A percentile compares a stretch with the other conserved stretches of the same genome.
Evolutionary conservation across 805 yeast genomes (phyloP).

Genomic region (Wickerhamiella bombiphila): DNA sequence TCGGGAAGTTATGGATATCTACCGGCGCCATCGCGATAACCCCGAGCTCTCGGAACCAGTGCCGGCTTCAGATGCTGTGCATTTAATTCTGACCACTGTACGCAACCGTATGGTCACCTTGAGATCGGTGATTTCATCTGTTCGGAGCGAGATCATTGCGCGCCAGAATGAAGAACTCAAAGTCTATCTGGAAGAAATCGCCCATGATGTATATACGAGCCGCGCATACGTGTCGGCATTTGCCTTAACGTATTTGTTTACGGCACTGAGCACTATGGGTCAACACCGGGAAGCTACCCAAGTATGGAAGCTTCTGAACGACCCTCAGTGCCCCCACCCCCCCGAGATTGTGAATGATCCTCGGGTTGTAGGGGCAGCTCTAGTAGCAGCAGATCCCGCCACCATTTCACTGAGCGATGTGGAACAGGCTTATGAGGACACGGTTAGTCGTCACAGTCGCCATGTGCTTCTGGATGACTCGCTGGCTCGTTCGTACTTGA

Average conservation of each 20-base stretch:
- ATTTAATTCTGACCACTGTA: constrained; percentile 15
- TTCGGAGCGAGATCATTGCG: constrained; percentile 11
- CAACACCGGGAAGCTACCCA: constrained; percentile 11
- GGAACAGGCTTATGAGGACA: constrained; percentile 11
- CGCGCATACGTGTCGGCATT: constrained; percentile 13
- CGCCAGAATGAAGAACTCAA: constrained; percentile 14
- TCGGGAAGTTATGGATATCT: constrained; percentile 15
- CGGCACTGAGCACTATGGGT: constrained; percentile 16
- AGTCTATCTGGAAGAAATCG: constrained; percentile 14
- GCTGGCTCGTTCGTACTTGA: constrained; percentile 12
- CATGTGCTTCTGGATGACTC: constrained; percentile 17
- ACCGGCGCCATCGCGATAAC: constrained; percentile 14
- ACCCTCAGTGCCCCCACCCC: not conserved
- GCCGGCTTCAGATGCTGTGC: constrained; percentile 15
- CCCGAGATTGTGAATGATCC: constrained; percentile 12
- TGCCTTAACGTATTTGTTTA: constrained; percentile 16
- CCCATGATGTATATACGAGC: constrained; percentile 13
- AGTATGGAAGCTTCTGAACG: constrained; percentile 15
- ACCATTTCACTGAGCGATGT: constrained; percentile 15
- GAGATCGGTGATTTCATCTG: constrained; percentile 13
- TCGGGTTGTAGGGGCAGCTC: constrained; percentile 16
- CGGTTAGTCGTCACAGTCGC: constrained; percentile 14
- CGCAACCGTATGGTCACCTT: constrained; percentile 13
- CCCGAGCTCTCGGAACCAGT: constrained; percentile 2
- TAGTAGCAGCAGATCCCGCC: constrained; percentile 15